Evolutionary conservation across 2,329 filamentous ascomycete genomes (phyloP).

Genomic region (Lithohypha guttulata): DNA sequence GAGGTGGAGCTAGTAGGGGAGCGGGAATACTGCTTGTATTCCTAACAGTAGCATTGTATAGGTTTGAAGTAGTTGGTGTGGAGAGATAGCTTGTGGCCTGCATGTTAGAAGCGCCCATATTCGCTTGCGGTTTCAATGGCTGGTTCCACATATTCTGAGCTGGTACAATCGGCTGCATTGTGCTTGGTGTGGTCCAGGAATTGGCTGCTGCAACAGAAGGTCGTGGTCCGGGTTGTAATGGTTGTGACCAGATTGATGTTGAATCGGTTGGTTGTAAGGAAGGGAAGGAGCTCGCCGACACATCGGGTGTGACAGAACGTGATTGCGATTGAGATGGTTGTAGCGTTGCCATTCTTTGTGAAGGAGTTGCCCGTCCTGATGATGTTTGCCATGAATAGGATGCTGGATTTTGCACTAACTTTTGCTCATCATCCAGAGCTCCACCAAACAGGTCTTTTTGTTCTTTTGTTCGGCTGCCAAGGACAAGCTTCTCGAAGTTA

Average conservation of each 20-base stretch:
- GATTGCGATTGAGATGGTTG: constrained; percentile 22
- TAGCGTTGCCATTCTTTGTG: constrained; percentile 15
- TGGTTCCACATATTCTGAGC: constrained; percentile 8
- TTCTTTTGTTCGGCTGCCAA: constrained; percentile 50
- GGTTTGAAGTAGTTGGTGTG: not conserved
- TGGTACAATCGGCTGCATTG: constrained; percentile 16
- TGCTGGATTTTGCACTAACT: constrained; percentile 24
- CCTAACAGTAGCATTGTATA: not conserved
- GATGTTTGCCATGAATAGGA: constrained; percentile 36
- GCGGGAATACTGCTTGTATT: not conserved
- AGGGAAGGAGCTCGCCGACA: constrained; percentile 38
- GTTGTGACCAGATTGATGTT: constrained; percentile 7
- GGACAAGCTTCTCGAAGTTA: constrained; percentile 83
- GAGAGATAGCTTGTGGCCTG: constrained; percentile 18
- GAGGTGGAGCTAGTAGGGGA: not conserved
- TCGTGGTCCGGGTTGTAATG: constrained; percentile 7
- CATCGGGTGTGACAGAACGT: constrained; percentile 44
- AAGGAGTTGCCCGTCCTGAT: constrained; percentile 13
- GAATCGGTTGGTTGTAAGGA: constrained; percentile 31
- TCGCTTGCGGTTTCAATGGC: not conserved
- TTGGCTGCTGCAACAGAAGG: constrained; percentile 13
- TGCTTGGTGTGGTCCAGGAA: constrained; percentile 16
- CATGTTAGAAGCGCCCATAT: not conserved
- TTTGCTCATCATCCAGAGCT: constrained; percentile 23
- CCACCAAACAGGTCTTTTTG: constrained; percentile 26